phyloP scores from a whole-genome alignment of 2,329 filamentous ascomycete genomes.

The Simplicillium aogashimaense region DNA sequence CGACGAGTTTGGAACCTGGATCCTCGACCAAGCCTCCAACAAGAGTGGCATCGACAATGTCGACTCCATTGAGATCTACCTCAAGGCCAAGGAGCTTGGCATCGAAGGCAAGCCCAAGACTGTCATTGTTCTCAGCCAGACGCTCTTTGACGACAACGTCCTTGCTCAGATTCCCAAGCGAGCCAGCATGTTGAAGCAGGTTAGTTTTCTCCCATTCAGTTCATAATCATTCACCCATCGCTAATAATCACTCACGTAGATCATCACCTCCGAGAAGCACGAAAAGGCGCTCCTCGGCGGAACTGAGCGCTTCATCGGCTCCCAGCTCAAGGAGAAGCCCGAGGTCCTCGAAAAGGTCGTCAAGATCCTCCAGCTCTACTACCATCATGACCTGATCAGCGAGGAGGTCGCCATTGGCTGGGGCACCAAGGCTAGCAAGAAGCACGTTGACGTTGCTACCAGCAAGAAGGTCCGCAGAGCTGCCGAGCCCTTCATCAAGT shows the following conservation, averaged over 20 bases:
- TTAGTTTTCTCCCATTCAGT: slow-evolving; percentile 31
- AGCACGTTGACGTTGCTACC: slow-evolving; percentile 81
- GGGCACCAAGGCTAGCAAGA: slow-evolving; percentile 95
- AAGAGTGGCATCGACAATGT: slow-evolving; percentile 70
- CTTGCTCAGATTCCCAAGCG: slow-evolving; percentile 78
- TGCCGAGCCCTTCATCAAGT: slow-evolving; percentile 86
- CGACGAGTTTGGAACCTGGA: slow-evolving; percentile 89
- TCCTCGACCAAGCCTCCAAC: slow-evolving; percentile 61
- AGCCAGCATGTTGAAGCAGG: slow-evolving; percentile 80
- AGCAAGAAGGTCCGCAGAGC: slow-evolving; percentile 95
- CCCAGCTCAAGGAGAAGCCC: slow-evolving; percentile 63
- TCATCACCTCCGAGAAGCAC: slow-evolving; percentile 84
- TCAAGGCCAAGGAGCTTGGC: slow-evolving; percentile 93
- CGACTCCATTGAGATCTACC: slow-evolving; percentile 82
- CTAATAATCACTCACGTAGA: slow-evolving; percentile 28
- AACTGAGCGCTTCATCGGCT: slow-evolving; percentile 79
- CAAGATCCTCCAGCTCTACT: slow-evolving; percentile 81
- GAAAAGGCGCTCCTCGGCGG: slow-evolving; percentile 93
- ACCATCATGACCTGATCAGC: slow-evolving; percentile 78
- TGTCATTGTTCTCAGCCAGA: slow-evolving; percentile 82
- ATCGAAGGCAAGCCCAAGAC: slow-evolving; percentile 94
- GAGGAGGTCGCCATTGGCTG: slow-evolving; percentile 87
- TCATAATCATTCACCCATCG: background rate
- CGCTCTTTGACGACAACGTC: slow-evolving; percentile 86
- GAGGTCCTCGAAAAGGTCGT: slow-evolving; percentile 68